Base-by-base conservation (phyloP, 805 yeast species). In the Candida coquimbonensis region DNA sequence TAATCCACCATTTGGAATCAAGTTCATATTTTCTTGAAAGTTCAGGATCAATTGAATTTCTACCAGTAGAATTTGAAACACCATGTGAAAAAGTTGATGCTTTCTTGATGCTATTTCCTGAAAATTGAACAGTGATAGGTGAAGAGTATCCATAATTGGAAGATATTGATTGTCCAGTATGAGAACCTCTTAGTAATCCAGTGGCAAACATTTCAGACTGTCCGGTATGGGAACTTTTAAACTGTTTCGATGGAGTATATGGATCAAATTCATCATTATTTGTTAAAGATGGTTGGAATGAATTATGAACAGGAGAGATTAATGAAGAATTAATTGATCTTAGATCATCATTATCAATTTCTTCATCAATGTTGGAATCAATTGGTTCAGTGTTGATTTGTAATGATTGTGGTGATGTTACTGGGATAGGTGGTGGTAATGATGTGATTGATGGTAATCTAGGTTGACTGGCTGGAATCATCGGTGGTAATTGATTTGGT, bases 1-100 rank as follows among this genome's bases (percentile, higher is more conserved):
- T 65, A 14, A 77, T 53, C 91, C 93, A 87, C 96, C 96, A 89
- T 16, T 63, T 64, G 3, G 72, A 53, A 6, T 59, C 60, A 24
- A 65, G 62, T 6, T 61, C 64, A 17, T 67, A 56, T 36, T 45
- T 45, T 6, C 41, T 39, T 9, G 35, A 17, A 25, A 16, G 12
- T n/a, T 40, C 44, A 4, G 34, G 13, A 19, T 38, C 38, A 27
- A 19, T 24, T 11, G 16, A 11, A 11, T 24, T 36, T 12, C 26
- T 19, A 7, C 31, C 9, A 29, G 24, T 9, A 19, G 12, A 5
- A 19, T 7, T n/a, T 9, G 21, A 6, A 6, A 21, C 24, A 7
- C 40, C 26, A 53, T 54, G 36, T 5, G 51, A 31, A 19, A 54
- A 55, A 4, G 57, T 52, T 1, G 58, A 51, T 6, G 58, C 50